These are phyloP conservation scores for Hypoxylon sp. DNA, from an alignment of 2,329 filamentous ascomycete species.

Conservation along the genomic window DNA sequence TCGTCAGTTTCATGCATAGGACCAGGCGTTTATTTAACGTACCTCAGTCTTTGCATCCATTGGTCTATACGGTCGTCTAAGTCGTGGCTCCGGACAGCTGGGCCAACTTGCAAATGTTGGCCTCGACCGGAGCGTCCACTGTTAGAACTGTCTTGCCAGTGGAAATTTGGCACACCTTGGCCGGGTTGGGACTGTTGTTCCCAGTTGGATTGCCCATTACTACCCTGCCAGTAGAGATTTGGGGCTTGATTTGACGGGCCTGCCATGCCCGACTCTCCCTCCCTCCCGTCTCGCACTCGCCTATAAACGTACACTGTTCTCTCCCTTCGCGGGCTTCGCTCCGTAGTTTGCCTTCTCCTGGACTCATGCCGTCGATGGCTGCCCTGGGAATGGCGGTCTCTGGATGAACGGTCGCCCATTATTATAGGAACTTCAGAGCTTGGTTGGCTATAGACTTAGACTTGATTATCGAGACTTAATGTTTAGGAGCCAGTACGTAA, in stretches of 20 bases:
- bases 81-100: background rate
- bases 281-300: background rate
- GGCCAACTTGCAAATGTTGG: background rate
- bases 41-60: slow-evolving; percentile 15
- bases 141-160: background rate
- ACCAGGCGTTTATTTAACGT: background rate
- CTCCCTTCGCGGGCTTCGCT: background rate
- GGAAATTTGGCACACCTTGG: background rate
- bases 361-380: background rate
- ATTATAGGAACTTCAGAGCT: background rate
- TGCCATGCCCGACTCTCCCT: background rate
- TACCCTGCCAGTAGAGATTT: background rate
- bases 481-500: background rate
- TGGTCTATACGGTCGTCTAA: slow-evolving; percentile 1
- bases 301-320: background rate
- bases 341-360: background rate
- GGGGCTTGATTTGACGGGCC: background rate
- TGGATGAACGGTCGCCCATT: background rate
- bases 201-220: background rate
- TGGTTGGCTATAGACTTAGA: background rate
- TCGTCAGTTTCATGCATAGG: background rate
- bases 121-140: background rate
- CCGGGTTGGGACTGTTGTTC: background rate
- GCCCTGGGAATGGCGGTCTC: background rate
- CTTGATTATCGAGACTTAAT: background rate